These are phyloP conservation scores for Microbotryum lychnidis-dioicae DNA, from an alignment of 1,284 basidiomycete genomes.

Conservation along the genomic window DNA sequence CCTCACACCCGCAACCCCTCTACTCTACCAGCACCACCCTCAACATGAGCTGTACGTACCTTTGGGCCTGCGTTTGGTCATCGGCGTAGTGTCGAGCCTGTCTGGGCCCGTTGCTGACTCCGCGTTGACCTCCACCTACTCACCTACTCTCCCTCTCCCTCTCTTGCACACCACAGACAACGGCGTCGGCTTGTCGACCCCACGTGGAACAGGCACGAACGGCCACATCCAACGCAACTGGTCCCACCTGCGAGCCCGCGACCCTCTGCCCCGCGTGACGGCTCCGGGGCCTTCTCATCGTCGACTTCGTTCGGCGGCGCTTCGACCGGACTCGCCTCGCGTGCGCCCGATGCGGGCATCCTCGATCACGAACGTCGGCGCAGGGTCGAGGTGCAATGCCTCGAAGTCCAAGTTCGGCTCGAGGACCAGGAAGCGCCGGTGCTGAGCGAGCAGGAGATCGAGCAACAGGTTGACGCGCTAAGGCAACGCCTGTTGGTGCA, in stretches of 20 bases:
- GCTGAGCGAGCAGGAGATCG: slow-evolving; percentile 70
- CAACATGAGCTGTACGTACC: no score
- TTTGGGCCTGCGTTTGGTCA: no score
- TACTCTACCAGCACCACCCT: no score
- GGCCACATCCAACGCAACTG: slow-evolving; percentile 79
- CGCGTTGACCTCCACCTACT: not conserved
- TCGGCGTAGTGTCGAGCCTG: no score
- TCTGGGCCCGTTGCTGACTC: no score
- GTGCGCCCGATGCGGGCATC: slow-evolving; percentile 87
- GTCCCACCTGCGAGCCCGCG: slow-evolving; percentile 64
- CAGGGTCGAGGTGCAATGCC: slow-evolving; percentile 83
- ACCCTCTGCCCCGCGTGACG: slow-evolving; percentile 58
- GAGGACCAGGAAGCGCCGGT: slow-evolving; percentile 67
- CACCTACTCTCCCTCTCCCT: not conserved
- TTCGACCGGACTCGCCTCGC: slow-evolving; percentile 45
- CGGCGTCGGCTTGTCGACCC: slow-evolving; percentile 64
- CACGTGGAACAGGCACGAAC: slow-evolving; percentile 89
- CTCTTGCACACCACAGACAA: slow-evolving; percentile 38
- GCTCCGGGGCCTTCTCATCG: slow-evolving; percentile 54
- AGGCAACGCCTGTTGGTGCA: slow-evolving; percentile 61
- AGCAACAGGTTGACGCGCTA: slow-evolving; percentile 64
- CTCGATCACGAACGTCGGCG: slow-evolving; percentile 91
- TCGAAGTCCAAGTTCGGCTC: slow-evolving; percentile 78
- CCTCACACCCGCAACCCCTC: no score
- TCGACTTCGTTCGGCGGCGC: slow-evolving; percentile 13